Percentiles rank a stretch among this genome's conserved stretches.
Evolutionary conservation across 73 alveolate genomes (phyloP).

Genomic region (Paramecium tetraurelia): DNA sequence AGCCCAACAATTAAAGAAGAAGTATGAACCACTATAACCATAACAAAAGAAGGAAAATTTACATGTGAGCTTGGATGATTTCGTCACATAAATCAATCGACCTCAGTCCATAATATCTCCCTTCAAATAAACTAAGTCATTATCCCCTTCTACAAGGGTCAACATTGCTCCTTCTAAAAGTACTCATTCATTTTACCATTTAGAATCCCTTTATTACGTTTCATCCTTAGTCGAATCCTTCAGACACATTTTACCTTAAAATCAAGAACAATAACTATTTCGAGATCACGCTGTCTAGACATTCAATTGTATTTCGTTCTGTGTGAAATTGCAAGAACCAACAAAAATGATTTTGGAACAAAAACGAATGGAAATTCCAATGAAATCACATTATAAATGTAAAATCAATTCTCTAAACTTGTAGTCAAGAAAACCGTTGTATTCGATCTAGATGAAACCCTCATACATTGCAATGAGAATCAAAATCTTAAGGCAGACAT

Average conservation of each 20-base stretch:
- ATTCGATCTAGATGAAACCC: slow-evolving; percentile 95
- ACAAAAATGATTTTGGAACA: background rate
- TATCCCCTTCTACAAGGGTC: background rate
- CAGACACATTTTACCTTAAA: background rate
- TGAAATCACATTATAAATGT: background rate
- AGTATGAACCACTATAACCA: background rate
- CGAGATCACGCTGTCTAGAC: slow-evolving; percentile 35
- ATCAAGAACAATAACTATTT: background rate
- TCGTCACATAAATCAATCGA: background rate
- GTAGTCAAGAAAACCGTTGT: slow-evolving; percentile 65
- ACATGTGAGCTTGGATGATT: slow-evolving; percentile 20
- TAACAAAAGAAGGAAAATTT: background rate
- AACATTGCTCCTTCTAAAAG: background rate
- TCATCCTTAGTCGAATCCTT: background rate
- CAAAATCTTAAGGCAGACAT: slow-evolving; percentile 66
- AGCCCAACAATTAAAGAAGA: background rate
- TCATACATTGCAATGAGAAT: slow-evolving; percentile 89
- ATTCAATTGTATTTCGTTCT: background rate
- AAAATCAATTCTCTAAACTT: background rate
- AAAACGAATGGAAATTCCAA: background rate
- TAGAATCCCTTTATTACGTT: background rate
- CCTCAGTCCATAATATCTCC: background rate
- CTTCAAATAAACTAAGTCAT: background rate
- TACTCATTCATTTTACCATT: background rate
- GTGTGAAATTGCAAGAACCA: background rate